Conservation (phyloP, 2,329 filamentous ascomycete genomes). For the Xylariaceae sp. region DNA sequence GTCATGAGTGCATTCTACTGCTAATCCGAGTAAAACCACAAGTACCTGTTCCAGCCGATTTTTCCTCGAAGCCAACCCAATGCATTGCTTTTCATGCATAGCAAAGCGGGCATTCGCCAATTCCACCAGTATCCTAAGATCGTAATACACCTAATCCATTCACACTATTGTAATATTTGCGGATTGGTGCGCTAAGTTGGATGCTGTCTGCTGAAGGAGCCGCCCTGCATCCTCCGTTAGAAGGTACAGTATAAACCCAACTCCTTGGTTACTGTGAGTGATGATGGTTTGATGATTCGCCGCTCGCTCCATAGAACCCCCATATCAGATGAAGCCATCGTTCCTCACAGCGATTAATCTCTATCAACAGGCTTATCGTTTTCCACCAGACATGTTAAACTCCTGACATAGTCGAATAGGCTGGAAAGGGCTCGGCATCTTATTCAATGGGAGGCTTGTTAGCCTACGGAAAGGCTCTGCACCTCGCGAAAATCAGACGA, state of each 20-base stretch:
- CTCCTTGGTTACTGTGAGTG: conserved; percentile 22
- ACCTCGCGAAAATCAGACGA: conserved; percentile 36
- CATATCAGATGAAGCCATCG: background rate
- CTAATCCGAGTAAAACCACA: conserved; percentile 8
- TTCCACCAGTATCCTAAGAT: background rate
- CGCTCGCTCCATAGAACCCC: conserved; percentile 14
- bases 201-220: background rate
- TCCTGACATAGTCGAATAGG: conserved; percentile 30
- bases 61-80: conserved; percentile 2
- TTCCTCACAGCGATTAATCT: conserved; percentile 28
- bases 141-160: conserved; percentile 3
- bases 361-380: conserved; percentile 22
- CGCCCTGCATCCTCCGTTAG: conserved; percentile 11
- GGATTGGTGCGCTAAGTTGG: background rate
- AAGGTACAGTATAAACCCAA: conserved; percentile 30
- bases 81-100: background rate
- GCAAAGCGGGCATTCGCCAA: background rate
- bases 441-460: conserved; percentile 37
- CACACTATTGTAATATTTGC: background rate
- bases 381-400: conserved; percentile 28
- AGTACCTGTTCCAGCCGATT: conserved; percentile 1
- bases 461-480: conserved; percentile 31
- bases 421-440: conserved; percentile 29
- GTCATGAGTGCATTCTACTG: conserved; percentile 10
- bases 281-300: conserved; percentile 31